These are phyloP conservation scores for Helicocarpus griseus DNA, from an alignment of 2,329 filamentous ascomycete species.

Conservation along the genomic window DNA sequence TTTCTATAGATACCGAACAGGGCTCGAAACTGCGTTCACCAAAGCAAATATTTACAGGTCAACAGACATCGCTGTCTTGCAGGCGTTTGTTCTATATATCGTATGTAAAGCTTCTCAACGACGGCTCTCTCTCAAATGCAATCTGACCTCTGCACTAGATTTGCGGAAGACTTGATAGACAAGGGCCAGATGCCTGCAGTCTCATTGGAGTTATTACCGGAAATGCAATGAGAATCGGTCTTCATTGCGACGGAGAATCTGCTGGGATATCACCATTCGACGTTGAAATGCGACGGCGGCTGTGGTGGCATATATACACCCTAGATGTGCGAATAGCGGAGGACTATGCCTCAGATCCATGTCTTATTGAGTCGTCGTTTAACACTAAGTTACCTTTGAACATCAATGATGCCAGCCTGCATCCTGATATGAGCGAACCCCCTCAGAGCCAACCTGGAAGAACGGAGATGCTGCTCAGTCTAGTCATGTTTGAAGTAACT, in stretches of 20 bases:
- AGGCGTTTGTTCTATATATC: slow-evolving; percentile 45
- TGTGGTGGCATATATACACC: slow-evolving; percentile 64
- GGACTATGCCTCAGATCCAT: not conserved
- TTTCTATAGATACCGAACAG: no score
- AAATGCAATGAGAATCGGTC: slow-evolving; percentile 57
- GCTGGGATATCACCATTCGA: slow-evolving; percentile 42
- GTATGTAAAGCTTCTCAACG: no score
- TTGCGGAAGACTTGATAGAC: no score
- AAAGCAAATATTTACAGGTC: slow-evolving; percentile 38
- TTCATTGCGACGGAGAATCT: slow-evolving; percentile 54
- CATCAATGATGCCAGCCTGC: slow-evolving; percentile 34
- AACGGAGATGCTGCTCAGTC: slow-evolving; percentile 36
- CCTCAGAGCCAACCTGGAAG: slow-evolving; percentile 22
- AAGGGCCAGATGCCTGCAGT: slow-evolving; percentile 6
- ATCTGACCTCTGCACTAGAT: no score
- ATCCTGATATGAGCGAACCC: slow-evolving; percentile 27
- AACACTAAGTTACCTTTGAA: slow-evolving; percentile 35
- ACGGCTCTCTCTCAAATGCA: no score
- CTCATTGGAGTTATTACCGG: slow-evolving; percentile 56
- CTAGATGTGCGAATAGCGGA: slow-evolving; percentile 62
- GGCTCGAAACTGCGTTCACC: slow-evolving; percentile 37
- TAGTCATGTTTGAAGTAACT: slow-evolving; percentile 34
- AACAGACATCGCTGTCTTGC: slow-evolving; percentile 37
- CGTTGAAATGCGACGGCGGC: slow-evolving; percentile 57
- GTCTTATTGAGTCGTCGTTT: slow-evolving; percentile 29